phyloP scores from a whole-genome alignment of 2,329 filamentous ascomycete genomes.

The Neoarthrinium moseri region DNA sequence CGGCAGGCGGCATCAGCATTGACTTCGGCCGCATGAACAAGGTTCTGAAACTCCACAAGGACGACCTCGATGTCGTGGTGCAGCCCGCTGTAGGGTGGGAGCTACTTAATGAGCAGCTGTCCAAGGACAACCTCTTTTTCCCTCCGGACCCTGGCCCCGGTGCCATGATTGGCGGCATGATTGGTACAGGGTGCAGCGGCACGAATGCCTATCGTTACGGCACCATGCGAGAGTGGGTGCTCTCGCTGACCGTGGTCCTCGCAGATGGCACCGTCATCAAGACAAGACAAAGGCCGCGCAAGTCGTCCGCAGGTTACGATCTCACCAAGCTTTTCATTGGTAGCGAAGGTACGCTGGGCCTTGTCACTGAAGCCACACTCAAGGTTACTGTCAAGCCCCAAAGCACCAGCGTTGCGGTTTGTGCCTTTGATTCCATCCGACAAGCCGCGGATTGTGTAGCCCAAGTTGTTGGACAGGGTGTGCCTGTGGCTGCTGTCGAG shows the following conservation, averaged over 20 bases:
- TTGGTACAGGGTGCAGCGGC: constrained; percentile 64
- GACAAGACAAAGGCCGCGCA: constrained; percentile 73
- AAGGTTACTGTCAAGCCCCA: constrained; percentile 74
- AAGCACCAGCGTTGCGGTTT: constrained; percentile 71
- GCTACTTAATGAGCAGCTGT: constrained; percentile 68
- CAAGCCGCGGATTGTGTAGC: constrained; percentile 70
- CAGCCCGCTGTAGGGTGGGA: constrained; percentile 80
- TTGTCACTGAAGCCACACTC: constrained; percentile 76
- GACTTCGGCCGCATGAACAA: constrained; percentile 75
- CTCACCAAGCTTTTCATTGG: constrained; percentile 77
- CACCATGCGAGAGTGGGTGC: constrained; percentile 86
- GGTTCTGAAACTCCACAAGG: constrained; percentile 66
- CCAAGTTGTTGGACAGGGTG: constrained; percentile 67
- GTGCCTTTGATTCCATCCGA: constrained; percentile 45
- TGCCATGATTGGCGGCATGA: constrained; percentile 82
- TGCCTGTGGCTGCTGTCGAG: constrained; percentile 76
- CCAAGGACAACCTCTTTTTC: constrained; percentile 72
- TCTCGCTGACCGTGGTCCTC: constrained; percentile 77
- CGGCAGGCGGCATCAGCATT: constrained; percentile 71
- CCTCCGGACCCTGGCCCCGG: constrained; percentile 82
- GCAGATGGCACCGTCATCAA: constrained; percentile 80
- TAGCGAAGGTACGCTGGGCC: constrained; percentile 77
- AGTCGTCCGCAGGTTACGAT: constrained; percentile 81
- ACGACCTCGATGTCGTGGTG: constrained; percentile 66
- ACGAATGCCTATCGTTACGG: constrained; percentile 84